Base-by-base conservation (phyloP, 139 green algal genomes). In the Tetradesmus lagerheimii region DNA sequence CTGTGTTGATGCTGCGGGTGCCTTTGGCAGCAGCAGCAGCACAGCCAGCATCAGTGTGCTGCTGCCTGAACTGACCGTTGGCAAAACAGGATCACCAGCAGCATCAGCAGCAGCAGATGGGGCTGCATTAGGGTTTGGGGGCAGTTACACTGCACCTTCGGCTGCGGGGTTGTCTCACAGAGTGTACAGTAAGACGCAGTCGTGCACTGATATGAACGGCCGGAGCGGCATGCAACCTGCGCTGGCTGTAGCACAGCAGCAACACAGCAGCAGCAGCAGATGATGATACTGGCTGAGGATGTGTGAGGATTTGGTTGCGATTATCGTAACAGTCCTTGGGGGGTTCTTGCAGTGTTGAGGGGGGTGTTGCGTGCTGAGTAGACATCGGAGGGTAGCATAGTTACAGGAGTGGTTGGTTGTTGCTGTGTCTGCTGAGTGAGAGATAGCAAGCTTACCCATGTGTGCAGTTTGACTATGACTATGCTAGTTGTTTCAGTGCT, bases 131-230 rank as follows among this genome's bases (percentile, higher is more conserved):
- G 78, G 39, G 39, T 64, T 75, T 41, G 66, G 80, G 14, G 66
- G 80, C n/a, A 45, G 80, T 4, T 86, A 86, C 38, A 37, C 47
- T 1, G 80, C 80, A n/a, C 45, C 80, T 62, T 86, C 80, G 18
- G 47, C n/a, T 86, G 80, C 80, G 75, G 80, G 80, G 39, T 74
- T 86, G 27, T 71, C 80, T 47, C n/a, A 34, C 41, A 27, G 80
- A 14, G 45, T 75, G 12, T 74, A 75, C 29, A 74, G 43, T 14
- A 86, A 57, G 45, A 31, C 31, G 12, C 45, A 50, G 6, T 86
- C 80, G 5, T 47, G n/a, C 45, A 47, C 14, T 71, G 80, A 71
- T 3, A 29, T 86, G 18, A 18, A 37, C 3, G 38, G 37, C 37
- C 16, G 76, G 34, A 57, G 9, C 20, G 34, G 76, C 76, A 82